Conservation (phyloP, 352 stramenopile genomes). For the Pythium rhizo-oryzae region DNA sequence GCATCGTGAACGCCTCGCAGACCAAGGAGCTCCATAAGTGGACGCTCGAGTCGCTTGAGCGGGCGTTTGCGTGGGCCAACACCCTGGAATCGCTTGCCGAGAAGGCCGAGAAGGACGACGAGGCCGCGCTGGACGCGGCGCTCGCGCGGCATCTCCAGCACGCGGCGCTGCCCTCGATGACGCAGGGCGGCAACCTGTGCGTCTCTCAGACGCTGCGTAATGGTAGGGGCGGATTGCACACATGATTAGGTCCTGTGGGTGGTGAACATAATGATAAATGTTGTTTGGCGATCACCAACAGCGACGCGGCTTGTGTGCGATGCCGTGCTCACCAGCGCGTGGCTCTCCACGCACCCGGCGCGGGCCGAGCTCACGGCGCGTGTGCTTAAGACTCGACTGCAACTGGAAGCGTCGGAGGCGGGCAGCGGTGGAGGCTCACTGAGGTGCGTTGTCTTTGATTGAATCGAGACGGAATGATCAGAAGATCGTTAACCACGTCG, state of each 20-base stretch:
- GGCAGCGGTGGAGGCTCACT: neutral
- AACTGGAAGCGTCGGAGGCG: neutral
- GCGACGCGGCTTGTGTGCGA: slow-evolving; percentile 22
- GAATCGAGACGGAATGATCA: neutral
- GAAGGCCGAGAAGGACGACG: slow-evolving; percentile 8
- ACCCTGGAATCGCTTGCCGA: slow-evolving; percentile 24
- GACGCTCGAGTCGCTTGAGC: slow-evolving; percentile 24
- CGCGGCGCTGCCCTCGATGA: slow-evolving; percentile 11
- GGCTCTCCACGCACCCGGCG: slow-evolving; percentile 16
- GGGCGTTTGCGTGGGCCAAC: slow-evolving; percentile 25
- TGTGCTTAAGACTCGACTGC: slow-evolving; percentile 8
- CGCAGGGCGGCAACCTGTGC: neutral
- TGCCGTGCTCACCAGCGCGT: slow-evolving; percentile 24
- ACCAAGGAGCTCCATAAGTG: slow-evolving; percentile 27
- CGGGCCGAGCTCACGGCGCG: slow-evolving; percentile 7
- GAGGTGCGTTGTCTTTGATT: neutral
- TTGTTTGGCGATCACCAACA: slow-evolving; percentile 8
- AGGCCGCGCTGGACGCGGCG: neutral
- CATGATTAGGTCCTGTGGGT: neutral
- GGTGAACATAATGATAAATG: too few relatives aligned
- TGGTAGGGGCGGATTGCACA: slow-evolving; percentile 2
- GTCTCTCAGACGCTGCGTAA: neutral
- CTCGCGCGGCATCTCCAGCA: slow-evolving; percentile 7
- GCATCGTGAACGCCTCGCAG: slow-evolving; percentile 32
- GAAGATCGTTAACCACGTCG: too few relatives aligned